Evolutionary conservation across 1,284 basidiomycete genomes (phyloP), one percentile per base, ranked within the genome.

Genomic region (Takashimella tepidaria): DNA sequence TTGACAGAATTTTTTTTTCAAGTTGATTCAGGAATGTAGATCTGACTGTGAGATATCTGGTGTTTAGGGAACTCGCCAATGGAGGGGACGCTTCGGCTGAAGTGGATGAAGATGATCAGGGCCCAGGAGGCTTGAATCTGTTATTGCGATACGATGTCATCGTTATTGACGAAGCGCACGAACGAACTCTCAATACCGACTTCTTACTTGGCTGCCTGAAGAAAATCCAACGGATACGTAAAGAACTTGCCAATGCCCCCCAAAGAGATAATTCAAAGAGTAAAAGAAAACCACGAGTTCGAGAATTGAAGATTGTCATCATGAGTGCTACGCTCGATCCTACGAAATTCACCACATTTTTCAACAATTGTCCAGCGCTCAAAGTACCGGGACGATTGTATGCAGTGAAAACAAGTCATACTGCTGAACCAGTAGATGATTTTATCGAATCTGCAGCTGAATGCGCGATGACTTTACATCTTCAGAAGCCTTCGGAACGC

Each of bases 261-360:
- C 62, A 27, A 49, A 62, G 81, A 22, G 79, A 59, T 77, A 76
- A 20, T 78, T 77, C 42, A 62, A 67, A 22, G 75, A 68, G 62
- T 68, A 55, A 58, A 56, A 19, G 45, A 44, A 49, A 26, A 19
- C 21, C n/a, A 11, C 16, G 42, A 49, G 63, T 71, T 13, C 62
- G 59, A 24, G 61, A 64, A 16, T 81, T 98, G 58, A 98, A 95
- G 73, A 82, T 99, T 49, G 83, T 99, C 20, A 82, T 99, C 66
- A 98, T 98, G 95, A 92, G 89, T 75, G 95, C 95, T 1, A 98
- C 95, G 2, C 81, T 98, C 19, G 93, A 98, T 70, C 92, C 93
- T 0, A 85, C 92, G 56, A 89, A 89, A 58, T 98, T 98, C 72
- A 88, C 88, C 72, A 80, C 80, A 43, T 98, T 96, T 75, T 97